Percentiles rank a stretch among this genome's conserved stretches.
These are phyloP conservation scores for apple (Malus domestica) DNA, from an alignment of 306 rosid species.

Conservation along the genomic window DNA sequence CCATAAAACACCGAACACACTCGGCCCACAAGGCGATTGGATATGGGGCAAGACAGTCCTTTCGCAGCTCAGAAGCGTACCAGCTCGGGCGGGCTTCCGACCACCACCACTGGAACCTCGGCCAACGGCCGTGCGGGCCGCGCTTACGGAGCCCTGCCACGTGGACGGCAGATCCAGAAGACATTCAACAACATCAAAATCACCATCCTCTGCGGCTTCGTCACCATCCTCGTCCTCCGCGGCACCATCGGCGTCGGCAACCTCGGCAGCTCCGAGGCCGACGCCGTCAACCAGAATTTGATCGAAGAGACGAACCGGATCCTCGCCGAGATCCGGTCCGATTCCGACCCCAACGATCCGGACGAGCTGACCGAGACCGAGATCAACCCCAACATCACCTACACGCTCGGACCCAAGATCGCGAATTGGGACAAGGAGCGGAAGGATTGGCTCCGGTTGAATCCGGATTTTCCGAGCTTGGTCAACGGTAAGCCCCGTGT, in stretches of 20 bases:
- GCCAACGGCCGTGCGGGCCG: slow-evolving; percentile 24
- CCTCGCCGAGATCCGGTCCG: slow-evolving; percentile 95
- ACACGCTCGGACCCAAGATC: slow-evolving; percentile 78
- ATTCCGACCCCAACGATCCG: slow-evolving; percentile 64
- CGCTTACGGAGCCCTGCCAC: slow-evolving; percentile 23
- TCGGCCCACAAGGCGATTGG: not conserved
- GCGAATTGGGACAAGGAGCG: slow-evolving; percentile 61
- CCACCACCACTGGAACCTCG: slow-evolving; percentile 25
- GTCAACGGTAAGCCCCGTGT: slow-evolving; percentile 72
- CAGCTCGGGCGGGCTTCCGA: slow-evolving; percentile 15
- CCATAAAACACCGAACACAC: not conserved
- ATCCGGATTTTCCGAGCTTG: slow-evolving; percentile 59
- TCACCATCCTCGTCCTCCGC: slow-evolving; percentile 91
- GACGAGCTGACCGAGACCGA: slow-evolving; percentile 36
- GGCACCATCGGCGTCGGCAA: slow-evolving; percentile 87
- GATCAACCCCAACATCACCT: slow-evolving; percentile 53
- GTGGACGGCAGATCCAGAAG: slow-evolving; percentile 89
- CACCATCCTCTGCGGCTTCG: slow-evolving; percentile 88
- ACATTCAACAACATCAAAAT: slow-evolving; percentile 90
- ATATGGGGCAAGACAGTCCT: slow-evolving; percentile 54
- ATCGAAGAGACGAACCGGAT: slow-evolving; percentile 81
- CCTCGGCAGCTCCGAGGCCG: slow-evolving; percentile 59
- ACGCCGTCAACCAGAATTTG: slow-evolving; percentile 56
- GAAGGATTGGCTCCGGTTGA: slow-evolving; percentile 48
- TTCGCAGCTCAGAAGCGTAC: slow-evolving; percentile 45